These are phyloP conservation scores for Myriosclerotinia duriaeana DNA, from an alignment of 2,329 filamentous ascomycete species.

Conservation along the genomic window DNA sequence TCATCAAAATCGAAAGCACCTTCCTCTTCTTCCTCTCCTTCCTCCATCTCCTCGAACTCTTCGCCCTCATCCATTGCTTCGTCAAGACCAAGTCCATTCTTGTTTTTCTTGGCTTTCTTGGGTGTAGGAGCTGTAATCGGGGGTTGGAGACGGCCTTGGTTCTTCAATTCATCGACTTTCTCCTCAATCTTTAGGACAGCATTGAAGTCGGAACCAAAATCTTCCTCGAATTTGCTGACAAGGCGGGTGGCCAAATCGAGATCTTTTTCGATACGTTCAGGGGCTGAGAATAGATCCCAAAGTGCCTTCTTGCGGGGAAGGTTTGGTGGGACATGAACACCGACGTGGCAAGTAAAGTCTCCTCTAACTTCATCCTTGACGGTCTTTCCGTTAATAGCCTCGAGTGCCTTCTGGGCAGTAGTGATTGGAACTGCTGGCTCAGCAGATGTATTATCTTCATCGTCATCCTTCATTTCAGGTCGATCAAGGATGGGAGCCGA, in stretches of 20 bases:
- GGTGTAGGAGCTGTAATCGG: conserved; percentile 52
- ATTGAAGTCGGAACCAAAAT: conserved; percentile 75
- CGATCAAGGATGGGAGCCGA: conserved; percentile 64
- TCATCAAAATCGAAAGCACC: conserved; percentile 69
- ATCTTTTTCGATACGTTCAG: conserved; percentile 90
- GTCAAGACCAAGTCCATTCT: conserved; percentile 57
- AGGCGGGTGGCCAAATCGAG: conserved; percentile 79
- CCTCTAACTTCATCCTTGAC: conserved; percentile 92
- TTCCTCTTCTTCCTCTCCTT: conserved; percentile 72
- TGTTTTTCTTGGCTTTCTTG: conserved; percentile 63
- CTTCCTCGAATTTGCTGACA: conserved; percentile 79
- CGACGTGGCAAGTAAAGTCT: conserved; percentile 96
- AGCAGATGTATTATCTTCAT: conserved; percentile 50
- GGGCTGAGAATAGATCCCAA: conserved; percentile 94
- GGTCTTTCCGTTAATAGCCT: conserved; percentile 95
- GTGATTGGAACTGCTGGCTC: conserved; percentile 48
- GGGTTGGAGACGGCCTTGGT: conserved; percentile 74
- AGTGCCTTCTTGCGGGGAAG: conserved; percentile 90
- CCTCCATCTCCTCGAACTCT: conserved; percentile 71
- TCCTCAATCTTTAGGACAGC: conserved; percentile 80
- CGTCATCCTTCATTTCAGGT: conserved; percentile 66
- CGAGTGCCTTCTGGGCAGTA: conserved; percentile 81
- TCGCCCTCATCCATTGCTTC: conserved; percentile 62
- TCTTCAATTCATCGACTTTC: conserved; percentile 76
- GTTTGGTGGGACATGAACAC: conserved; percentile 85